These are phyloP conservation scores for Aspergillus floridensis DNA, from an alignment of 2,329 filamentous ascomycete genomes.

Conservation along the genomic window DNA sequence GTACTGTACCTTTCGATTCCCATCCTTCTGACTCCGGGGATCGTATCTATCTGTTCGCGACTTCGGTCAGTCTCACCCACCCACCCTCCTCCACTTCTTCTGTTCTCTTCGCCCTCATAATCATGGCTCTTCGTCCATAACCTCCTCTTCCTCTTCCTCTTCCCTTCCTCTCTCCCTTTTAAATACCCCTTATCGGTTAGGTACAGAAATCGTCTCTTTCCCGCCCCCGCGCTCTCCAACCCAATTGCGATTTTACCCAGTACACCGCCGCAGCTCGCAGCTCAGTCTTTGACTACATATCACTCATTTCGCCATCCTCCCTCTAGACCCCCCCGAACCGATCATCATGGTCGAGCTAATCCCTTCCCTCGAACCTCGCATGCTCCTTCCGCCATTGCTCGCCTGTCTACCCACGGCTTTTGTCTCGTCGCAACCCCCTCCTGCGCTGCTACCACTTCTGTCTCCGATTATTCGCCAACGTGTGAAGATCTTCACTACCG, in stretches of 20 bases:
- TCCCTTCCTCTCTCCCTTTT: not conserved
- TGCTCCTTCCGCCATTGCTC: constrained; percentile 60
- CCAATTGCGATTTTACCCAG: not conserved
- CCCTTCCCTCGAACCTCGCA: constrained; percentile 54
- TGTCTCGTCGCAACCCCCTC: constrained; percentile 58
- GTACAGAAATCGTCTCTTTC: not conserved
- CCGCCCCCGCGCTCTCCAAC: not conserved
- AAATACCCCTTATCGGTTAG: not conserved
- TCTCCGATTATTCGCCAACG: constrained; percentile 64
- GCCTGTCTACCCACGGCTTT: constrained; percentile 63
- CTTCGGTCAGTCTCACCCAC: not conserved
- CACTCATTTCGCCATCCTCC: not conserved
- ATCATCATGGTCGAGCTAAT: constrained; percentile 54
- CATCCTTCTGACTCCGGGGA: too few relatives aligned
- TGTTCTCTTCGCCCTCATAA: not conserved
- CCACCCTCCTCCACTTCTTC: not conserved
- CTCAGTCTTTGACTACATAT: not conserved
- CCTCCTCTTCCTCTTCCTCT: not conserved
- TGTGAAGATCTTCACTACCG: constrained; percentile 54
- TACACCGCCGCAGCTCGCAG: not conserved
- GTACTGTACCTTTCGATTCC: too few relatives aligned
- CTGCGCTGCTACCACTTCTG: constrained; percentile 59
- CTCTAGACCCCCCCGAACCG: not conserved
- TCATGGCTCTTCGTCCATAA: not conserved
- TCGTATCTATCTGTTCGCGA: too few relatives aligned